Base-by-base conservation (phyloP, 164 flowering plant species). In the Sedum album region DNA sequence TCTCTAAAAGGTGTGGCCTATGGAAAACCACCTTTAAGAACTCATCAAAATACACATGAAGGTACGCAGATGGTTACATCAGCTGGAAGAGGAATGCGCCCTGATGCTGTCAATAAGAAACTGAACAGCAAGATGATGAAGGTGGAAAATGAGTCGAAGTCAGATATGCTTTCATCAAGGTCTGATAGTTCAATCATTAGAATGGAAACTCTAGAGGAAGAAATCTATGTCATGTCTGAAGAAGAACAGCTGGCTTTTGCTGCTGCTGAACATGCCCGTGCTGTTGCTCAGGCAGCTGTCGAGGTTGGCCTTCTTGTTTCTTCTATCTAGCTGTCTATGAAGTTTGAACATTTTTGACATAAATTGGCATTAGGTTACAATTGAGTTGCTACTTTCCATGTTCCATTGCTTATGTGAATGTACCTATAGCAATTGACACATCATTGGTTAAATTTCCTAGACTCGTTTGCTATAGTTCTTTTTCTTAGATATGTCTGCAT, bases 241-340 rank as follows among this genome's bases (percentile, higher is more conserved):
- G 99, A 90, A 80, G 99, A 91, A 73, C 76, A 77, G 76, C 93
- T 94, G 82, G 96, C 91, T 53, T 71, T 95, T 74, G 91, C 91
- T 79, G 97, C 90, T 41, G 97, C 91, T 31, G 97, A 90, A 79
- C 88, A 90, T 48, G 99, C 99, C 77, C 90, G 85, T 53, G 88
- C 88, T 72, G 90, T 91, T 9, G 98, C 94, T 38, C 73, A 80
- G 78, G 93, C 96, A 53, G 99, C 99, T 82, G 96, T 96, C 25
- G 79, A 95, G 99, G 99, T 91, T 73, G 69, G 88, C 79, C 68
- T 76, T 55, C 72, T 17, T 31, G 26, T 20, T 11, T 20, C 20
- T 4, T n/a, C 28, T 28, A 21, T 62, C n/a, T 35, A 65, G 46
- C 28, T 41, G 30, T 65, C 48, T 65, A n/a, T n/a, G n/a, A n/a